A percentile compares a stretch with the other conserved stretches of the same genome.
phyloP scores from a whole-genome alignment of 495 filamentous ascomycete genomes.

The Hypoxylon fragiforme region DNA sequence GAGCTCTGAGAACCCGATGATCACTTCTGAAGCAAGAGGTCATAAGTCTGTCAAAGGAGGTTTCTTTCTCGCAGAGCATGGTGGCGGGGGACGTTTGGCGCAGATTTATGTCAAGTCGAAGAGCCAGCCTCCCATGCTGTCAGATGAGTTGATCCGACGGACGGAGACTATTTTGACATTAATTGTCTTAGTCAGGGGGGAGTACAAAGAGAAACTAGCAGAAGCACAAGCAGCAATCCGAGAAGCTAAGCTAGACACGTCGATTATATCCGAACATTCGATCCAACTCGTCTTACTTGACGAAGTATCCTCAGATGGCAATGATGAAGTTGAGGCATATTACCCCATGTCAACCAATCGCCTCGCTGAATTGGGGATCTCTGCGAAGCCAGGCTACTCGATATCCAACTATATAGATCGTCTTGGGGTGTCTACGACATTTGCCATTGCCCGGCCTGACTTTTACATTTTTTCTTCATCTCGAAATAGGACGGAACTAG shows the following conservation, averaged over 20 bases:
- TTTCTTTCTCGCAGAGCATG: conserved; percentile 28
- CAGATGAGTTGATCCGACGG: conserved; percentile 22
- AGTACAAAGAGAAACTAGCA: background rate
- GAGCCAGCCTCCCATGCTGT: conserved; percentile 10
- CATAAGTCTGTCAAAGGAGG: conserved; percentile 27
- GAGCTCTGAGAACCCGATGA: conserved; percentile 2
- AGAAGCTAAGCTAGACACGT: background rate
- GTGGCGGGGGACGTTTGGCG: conserved; percentile 30
- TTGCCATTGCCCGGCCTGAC: conserved; percentile 29
- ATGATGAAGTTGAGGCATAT: background rate
- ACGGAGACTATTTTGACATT: conserved; percentile 22
- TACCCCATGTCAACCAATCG: conserved; percentile 1
- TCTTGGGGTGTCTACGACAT: conserved; percentile 7
- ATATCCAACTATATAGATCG: conserved; percentile 13
- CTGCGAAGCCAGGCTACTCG: conserved; percentile 2
- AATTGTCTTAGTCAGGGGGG: conserved; percentile 6
- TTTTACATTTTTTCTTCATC: conserved; percentile 25
- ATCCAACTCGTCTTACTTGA: conserved; percentile 4
- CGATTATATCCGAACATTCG: conserved; percentile 14
- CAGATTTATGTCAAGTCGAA: conserved; percentile 33
- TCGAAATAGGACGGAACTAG: conserved; percentile 11
- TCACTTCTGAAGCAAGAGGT: conserved; percentile 19
- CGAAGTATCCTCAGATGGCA: background rate
- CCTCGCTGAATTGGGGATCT: background rate
- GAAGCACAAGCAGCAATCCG: conserved; percentile 16